Base-by-base conservation (phyloP, 495 filamentous ascomycete genomes). In the Podospora comata region DNA sequence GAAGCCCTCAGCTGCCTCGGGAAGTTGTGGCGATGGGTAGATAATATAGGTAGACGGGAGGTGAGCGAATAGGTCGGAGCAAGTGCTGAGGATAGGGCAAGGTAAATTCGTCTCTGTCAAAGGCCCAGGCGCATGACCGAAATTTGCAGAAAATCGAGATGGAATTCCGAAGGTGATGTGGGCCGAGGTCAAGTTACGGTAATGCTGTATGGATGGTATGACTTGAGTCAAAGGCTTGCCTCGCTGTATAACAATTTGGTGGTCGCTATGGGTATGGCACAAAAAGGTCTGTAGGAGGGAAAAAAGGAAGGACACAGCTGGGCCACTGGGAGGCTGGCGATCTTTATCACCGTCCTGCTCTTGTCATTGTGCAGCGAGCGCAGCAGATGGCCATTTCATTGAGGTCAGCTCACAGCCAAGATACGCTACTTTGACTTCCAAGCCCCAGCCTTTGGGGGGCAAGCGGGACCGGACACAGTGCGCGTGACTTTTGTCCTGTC, bases 331-430 rank as follows among this genome's bases (percentile, higher is more conserved):
- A 70, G 68, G 64, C n/a, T 75, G 68, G 70, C 64, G 68, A 70
- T 75, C 69, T 73, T 76, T 68, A 68, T 72, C 61, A 65, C 20
- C 20, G 9, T 62, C 60, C 62, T 68, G 69, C 54, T 30, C 58
- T 53, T 68, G 65, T 70, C 74, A 72, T 70, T 27, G 53, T 65
- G 56, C 67, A 67, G 67, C 48, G 56, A 59, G 19, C 0, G 53
- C 32, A 55, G 44, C 15, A 56, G 19, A 20, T 20, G 54, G 19
- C 19, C 15, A 18, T 0, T 5, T 56, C 19, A 26, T 18, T 58
- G 55, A 58, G 55, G 55, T 26, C 55, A 26, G n/a, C 55, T 58
- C 60, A 1, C 27, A 59, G 53, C 62, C 66, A 65, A 66, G 60
- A 62, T 57, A 57, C 58, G 32, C 13, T 55, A 32, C 30, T 7